A percentile compares a stretch with the other conserved stretches of the same genome.
Conservation (phyloP, 495 filamentous ascomycete genomes). For the Aspergillus indologenus region DNA sequence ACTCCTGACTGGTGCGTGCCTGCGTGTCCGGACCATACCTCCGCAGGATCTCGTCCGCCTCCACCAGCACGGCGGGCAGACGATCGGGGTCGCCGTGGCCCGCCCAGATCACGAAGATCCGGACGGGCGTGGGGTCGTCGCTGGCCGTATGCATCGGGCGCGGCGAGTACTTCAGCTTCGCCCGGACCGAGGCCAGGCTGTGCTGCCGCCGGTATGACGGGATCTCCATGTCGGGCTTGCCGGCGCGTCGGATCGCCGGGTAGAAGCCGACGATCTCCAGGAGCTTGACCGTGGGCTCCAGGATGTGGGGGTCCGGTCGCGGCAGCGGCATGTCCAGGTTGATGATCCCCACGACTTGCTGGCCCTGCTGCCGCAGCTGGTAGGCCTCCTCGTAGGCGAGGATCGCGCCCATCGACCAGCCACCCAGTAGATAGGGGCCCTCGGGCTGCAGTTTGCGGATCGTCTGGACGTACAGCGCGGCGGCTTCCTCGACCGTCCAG, state of each 20-base stretch:
- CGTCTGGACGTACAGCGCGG: not conserved
- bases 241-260: slow-evolving; percentile 7
- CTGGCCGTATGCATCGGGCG: slow-evolving; percentile 10
- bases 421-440: slow-evolving; percentile 14
- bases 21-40: slow-evolving; percentile 13
- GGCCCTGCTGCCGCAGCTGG: slow-evolving; percentile 7
- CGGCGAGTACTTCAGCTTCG: slow-evolving; percentile 19
- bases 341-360: slow-evolving; percentile 5
- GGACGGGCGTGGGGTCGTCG: slow-evolving; percentile 6
- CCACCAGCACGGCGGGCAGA: slow-evolving; percentile 10
- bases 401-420: slow-evolving; percentile 11
- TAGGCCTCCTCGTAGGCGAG: slow-evolving; percentile 11
- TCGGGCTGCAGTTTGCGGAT: slow-evolving; percentile 12
- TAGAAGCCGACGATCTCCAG: slow-evolving; percentile 3
- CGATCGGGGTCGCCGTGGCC: slow-evolving; percentile 19
- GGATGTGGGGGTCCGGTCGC: not conserved
- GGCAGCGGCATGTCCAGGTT: slow-evolving; percentile 10
- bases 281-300: not conserved
- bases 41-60: slow-evolving; percentile 13
- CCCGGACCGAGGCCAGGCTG: slow-evolving; percentile 10
- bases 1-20: slow-evolving; percentile 7
- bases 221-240: slow-evolving; percentile 12
- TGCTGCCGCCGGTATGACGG: slow-evolving; percentile 6
- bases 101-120: slow-evolving; percentile 22
- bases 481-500: slow-evolving; percentile 9